Evolutionary conservation across 2,329 filamentous ascomycete species (phyloP), one percentile per base, ranked within the genome.

Genomic region (Penicillium sp.): DNA sequence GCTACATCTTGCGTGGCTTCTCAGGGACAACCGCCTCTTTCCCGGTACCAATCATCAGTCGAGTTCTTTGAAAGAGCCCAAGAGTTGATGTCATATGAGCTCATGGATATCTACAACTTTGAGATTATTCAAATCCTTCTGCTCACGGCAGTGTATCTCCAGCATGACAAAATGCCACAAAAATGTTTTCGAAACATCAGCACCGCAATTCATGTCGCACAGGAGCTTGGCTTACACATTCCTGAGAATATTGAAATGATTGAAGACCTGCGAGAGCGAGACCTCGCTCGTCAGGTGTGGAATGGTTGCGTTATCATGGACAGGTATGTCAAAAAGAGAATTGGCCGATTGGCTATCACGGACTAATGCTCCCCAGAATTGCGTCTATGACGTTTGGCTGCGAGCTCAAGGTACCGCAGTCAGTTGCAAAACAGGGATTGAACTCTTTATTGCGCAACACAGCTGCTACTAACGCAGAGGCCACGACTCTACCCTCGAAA

Each of bases 1-100:
- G 55, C 55, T 7, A 55, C 45, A 22, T 54, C 53, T 3, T 55
- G 53, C 44, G 55, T 55, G 1, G 55, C 43, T 16, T 55, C 49
- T 18, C 55, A 57, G 32, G 45, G 48, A 3, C 34, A 50, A 43
- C 27, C 55, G 6, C 38, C 45, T 27, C 45, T 44, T 5, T 45
- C 41, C 24, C 50, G 44, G 6, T 42, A 47, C 27, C 43, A 47
- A 36, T 52, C 50, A 3, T 52, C 50, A 13, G 22, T 32, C n/a
- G 34, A 34, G 6, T 52, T 52, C 22, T 52, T 52, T 29, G 44
- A 52, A n/a, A 34, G 50, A 36, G 50, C 50, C 18, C 50, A 52
- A 21, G 43, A 36, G 29, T 18, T 52, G 7, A 52, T 52, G 50
- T 52, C 50, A 9, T 52, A 47, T 34, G 38, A 47, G 8, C 29